A percentile compares a stretch with the other conserved stretches of the same genome.
Evolutionary conservation across 1,139 yeast species (phyloP).

Genomic region (Suhomyces kunorum): DNA sequence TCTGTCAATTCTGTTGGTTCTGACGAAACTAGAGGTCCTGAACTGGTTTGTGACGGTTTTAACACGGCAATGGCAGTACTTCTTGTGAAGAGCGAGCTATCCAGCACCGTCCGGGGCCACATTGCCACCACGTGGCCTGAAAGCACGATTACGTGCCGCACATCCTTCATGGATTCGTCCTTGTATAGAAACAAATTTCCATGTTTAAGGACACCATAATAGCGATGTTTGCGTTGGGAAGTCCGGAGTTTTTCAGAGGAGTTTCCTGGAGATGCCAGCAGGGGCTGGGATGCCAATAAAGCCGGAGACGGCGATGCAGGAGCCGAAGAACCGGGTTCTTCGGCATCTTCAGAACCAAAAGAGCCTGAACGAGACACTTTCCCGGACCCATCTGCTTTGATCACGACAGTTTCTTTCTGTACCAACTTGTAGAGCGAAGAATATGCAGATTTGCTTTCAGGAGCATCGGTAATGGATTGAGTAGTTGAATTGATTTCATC

Average conservation of each 20-base stretch:
- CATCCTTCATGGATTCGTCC: constrained; percentile 63
- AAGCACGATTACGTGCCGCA: constrained; percentile 77
- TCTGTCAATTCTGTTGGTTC: neutral
- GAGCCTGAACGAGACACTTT: constrained; percentile 21
- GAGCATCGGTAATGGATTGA: constrained; percentile 39
- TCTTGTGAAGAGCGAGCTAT: constrained; percentile 77
- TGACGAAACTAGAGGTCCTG: neutral
- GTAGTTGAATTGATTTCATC: constrained; percentile 38
- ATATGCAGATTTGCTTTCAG: constrained; percentile 55
- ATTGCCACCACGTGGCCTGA: constrained; percentile 68
- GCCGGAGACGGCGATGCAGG: constrained; percentile 4
- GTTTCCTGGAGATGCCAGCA: constrained; percentile 8
- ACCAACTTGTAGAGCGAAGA: constrained; percentile 61
- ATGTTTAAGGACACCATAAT: constrained; percentile 71
- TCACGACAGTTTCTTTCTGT: constrained; percentile 31
- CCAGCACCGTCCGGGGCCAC: constrained; percentile 82
- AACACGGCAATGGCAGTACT: constrained; percentile 75
- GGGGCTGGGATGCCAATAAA: constrained; percentile 4
- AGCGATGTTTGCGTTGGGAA: constrained; percentile 55
- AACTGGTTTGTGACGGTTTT: constrained; percentile 5
- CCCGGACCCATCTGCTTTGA: constrained; percentile 14
- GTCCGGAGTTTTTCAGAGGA: constrained; percentile 16
- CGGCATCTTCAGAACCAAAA: constrained; percentile 9
- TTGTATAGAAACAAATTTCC: constrained; percentile 83
- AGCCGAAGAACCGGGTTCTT: neutral